Conservation (phyloP, 2,329 filamentous ascomycete genomes). For the Penicillium paneum region DNA sequence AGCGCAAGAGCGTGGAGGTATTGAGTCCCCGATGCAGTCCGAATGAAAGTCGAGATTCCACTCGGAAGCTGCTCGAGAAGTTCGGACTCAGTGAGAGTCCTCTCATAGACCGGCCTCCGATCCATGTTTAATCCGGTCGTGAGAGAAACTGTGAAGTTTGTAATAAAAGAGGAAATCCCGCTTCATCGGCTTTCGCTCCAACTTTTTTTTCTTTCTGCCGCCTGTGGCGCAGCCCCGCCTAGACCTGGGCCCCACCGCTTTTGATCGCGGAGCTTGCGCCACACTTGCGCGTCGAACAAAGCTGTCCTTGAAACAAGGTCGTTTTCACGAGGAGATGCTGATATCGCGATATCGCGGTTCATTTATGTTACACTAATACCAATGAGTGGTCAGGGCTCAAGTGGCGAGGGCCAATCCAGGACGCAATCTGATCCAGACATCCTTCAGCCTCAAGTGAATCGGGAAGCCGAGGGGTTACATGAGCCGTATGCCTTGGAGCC, state of each 20-base stretch:
- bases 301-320: constrained; percentile 9
- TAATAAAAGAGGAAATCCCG: constrained; percentile 21
- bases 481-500: constrained; percentile 34
- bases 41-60: constrained; percentile 67
- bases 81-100: constrained; percentile 53
- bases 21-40: constrained; percentile 59
- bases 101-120: constrained; percentile 42
- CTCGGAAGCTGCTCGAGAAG: constrained; percentile 61
- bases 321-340: constrained; percentile 16
- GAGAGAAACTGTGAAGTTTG: constrained; percentile 33
- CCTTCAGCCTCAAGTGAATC: constrained; percentile 20
- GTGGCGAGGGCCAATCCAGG: constrained; percentile 13
- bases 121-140: constrained; percentile 38
- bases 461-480: constrained; percentile 29
- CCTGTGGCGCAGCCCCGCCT: constrained; percentile 29
- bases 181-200: constrained; percentile 12
- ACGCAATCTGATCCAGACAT: constrained; percentile 14
- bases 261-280: constrained; percentile 26
- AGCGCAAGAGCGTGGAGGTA: constrained; percentile 70
- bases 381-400: constrained; percentile 20
- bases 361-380: constrained; percentile 28
- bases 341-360: constrained; percentile 12
- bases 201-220: constrained; percentile 39
- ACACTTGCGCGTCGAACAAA: constrained; percentile 25
- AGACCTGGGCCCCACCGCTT: not conserved